Evolutionary conservation across 2,329 filamentous ascomycete species (phyloP).

Genomic region (Penicillium sp.): DNA sequence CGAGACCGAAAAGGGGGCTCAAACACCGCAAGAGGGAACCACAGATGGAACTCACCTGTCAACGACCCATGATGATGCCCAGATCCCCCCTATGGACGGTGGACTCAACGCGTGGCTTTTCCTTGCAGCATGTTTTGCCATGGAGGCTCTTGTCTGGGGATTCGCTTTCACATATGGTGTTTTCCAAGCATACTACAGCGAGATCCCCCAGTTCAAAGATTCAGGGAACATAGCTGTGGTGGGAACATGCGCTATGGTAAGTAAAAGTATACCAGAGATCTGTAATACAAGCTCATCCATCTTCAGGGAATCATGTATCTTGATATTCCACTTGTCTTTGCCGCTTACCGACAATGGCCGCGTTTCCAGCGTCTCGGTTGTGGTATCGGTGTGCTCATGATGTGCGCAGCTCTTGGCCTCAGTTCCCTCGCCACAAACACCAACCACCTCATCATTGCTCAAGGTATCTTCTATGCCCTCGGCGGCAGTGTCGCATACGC

Average conservation of each 20-base stretch:
- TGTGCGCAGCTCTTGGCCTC: slow-evolving; percentile 24
- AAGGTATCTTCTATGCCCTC: slow-evolving; percentile 36
- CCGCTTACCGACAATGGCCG: slow-evolving; percentile 16
- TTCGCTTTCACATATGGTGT: slow-evolving; percentile 21
- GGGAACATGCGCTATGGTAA: slow-evolving; percentile 23
- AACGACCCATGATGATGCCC: not conserved
- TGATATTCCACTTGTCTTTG: slow-evolving; percentile 19
- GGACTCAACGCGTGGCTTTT: slow-evolving; percentile 49
- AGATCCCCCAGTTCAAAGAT: slow-evolving; percentile 14
- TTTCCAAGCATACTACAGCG: slow-evolving; percentile 32
- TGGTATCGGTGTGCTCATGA: slow-evolving; percentile 22
- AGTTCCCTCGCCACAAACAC: slow-evolving; percentile 25
- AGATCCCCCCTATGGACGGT: slow-evolving; percentile 36
- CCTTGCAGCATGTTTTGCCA: slow-evolving; percentile 52
- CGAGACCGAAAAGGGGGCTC: slow-evolving; percentile 5
- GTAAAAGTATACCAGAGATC: too few species aligned
- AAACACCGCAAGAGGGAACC: not conserved
- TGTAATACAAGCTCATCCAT: not conserved
- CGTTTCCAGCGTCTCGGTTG: slow-evolving; percentile 16
- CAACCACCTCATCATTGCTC: slow-evolving; percentile 23
- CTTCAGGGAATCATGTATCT: slow-evolving; percentile 1
- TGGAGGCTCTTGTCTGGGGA: slow-evolving; percentile 59
- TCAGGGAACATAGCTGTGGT: slow-evolving; percentile 19
- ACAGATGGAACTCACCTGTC: not conserved
- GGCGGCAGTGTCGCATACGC: slow-evolving; percentile 52